Conservation (phyloP, 352 stramenopile species). For the Pythium monospermum region DNA sequence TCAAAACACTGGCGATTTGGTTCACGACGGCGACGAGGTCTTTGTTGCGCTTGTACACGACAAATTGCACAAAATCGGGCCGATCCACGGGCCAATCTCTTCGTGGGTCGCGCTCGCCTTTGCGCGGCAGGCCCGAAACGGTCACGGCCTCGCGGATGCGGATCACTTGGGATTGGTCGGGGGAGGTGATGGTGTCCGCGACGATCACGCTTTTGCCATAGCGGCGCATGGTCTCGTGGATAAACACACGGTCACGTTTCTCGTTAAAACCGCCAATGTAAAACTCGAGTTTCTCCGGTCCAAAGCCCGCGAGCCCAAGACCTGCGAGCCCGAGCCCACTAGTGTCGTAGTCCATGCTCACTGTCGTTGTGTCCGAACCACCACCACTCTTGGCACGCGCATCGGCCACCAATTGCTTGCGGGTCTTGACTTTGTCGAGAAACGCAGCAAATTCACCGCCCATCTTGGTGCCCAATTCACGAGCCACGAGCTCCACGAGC, state of each 20-base stretch:
- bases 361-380: too few relatives aligned
- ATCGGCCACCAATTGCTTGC: slow-evolving; percentile 20
- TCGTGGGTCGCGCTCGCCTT: slow-evolving; percentile 49
- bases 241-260: slow-evolving; percentile 82
- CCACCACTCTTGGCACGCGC: slow-evolving; percentile 9
- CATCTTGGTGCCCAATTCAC: slow-evolving; percentile 58
- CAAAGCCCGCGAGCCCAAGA: too few relatives aligned
- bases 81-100: slow-evolving; percentile 68
- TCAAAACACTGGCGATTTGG: slow-evolving; percentile 68
- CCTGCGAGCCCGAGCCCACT: too few relatives aligned
- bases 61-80: slow-evolving; percentile 92
- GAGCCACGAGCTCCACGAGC: slow-evolving; percentile 44
- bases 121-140: slow-evolving; percentile 23
- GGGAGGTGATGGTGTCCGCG: slow-evolving; percentile 85
- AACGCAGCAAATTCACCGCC: slow-evolving; percentile 74
- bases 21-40: slow-evolving; percentile 87
- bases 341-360: too few relatives aligned
- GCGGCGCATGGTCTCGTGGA: slow-evolving; percentile 89
- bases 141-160: slow-evolving; percentile 50
- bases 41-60: slow-evolving; percentile 96
- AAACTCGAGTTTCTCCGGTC: slow-evolving; percentile 62
- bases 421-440: slow-evolving; percentile 44
- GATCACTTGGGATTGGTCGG: slow-evolving; percentile 64
- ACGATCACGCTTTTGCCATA: slow-evolving; percentile 76
- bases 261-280: slow-evolving; percentile 77